These are phyloP conservation scores for Leptographium wingfieldii DNA, from an alignment of 2,329 filamentous ascomycete species.

Conservation along the genomic window DNA sequence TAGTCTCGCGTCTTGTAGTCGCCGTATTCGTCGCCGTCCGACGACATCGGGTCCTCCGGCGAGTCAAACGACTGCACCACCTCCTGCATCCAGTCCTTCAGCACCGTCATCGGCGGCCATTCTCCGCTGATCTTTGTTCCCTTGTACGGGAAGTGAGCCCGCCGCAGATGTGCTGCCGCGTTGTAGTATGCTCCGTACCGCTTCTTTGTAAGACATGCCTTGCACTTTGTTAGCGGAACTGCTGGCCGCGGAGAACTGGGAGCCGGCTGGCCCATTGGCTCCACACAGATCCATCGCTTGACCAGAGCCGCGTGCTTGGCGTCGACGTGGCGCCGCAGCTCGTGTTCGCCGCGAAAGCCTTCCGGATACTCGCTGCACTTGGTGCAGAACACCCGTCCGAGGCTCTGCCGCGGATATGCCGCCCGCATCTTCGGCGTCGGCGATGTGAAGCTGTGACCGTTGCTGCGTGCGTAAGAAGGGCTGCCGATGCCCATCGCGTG, in stretches of 20 bases:
- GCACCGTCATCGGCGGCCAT: conserved; percentile 42
- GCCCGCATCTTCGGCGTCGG: conserved; percentile 29
- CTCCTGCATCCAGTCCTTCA: conserved; percentile 50
- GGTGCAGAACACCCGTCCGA: conserved; percentile 51
- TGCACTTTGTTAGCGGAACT: conserved; percentile 54
- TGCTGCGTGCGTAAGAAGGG: conserved; percentile 26
- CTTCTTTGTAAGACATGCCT: conserved; percentile 66
- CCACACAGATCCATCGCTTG: conserved; percentile 46
- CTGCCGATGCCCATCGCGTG: conserved; percentile 26
- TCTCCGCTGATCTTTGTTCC: conserved; percentile 42
- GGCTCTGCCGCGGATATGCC: conserved; percentile 38
- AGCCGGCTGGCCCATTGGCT: conserved; percentile 26
- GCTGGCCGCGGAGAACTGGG: conserved; percentile 30
- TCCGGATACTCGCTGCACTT: conserved; percentile 62
- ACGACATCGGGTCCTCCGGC: conserved; percentile 33
- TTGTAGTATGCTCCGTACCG: conserved; percentile 90
- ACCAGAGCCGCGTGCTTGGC: conserved; percentile 49
- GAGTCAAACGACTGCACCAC: conserved; percentile 36
- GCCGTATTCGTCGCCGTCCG: conserved; percentile 38
- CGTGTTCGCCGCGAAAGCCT: conserved; percentile 78
- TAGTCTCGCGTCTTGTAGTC: conserved; percentile 20
- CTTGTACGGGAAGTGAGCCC: conserved; percentile 65
- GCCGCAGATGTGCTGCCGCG: conserved; percentile 76
- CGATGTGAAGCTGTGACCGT: conserved; percentile 28
- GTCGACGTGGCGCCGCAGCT: conserved; percentile 56